Evolutionary conservation across 257 asterid species (phyloP), one percentile per base, ranked within the genome.

Genomic region (Nicotiana tabacum): DNA sequence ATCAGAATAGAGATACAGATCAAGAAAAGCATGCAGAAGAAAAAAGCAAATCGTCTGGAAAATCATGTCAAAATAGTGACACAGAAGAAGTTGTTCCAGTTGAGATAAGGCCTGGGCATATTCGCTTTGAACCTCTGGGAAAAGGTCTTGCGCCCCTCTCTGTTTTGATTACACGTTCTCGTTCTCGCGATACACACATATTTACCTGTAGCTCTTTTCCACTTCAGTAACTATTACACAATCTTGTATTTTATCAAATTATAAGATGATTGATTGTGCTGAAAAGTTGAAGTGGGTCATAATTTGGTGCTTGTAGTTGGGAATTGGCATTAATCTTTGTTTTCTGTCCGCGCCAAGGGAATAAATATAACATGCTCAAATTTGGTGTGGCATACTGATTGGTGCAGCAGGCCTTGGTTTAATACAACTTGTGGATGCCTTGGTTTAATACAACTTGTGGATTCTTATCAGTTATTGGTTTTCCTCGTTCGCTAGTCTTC

Each of bases 41-140:
- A 82, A 85, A 78, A 72, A 82, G 60, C 70, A 68, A 80, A 78
- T 81, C 65, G 24, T 77, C 78, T 74, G 85, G 85, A 66, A 86
- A 66, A 79, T 77, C 88, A 76, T 85, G 84, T 82, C 87, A 77
- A 82, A 85, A 82, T 84, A 85, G 80, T 83, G 89, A 84, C 77
- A 81, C 62, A 48, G 98, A 90, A 80, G 92, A 92, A 88, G 88
- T 92, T 89, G 92, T 93, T 90, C 97, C 98, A 60, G 77, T 91
- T 83, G 89, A 86, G 78, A 81, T 92, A 82, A 94, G 97, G 91
- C 99, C 98, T 29, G 98, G 99, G 76, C 97, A 96, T 85, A 93
- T 96, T 83, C 98, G 99, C 77, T 96, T 94, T 89, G 98, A 92
- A 89, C 91, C 95, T 60, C 81, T 88, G 83, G 98, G 86, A 48